Base-by-base conservation (phyloP, 108 stramenopile species). In the Cyclotella cryptica region DNA sequence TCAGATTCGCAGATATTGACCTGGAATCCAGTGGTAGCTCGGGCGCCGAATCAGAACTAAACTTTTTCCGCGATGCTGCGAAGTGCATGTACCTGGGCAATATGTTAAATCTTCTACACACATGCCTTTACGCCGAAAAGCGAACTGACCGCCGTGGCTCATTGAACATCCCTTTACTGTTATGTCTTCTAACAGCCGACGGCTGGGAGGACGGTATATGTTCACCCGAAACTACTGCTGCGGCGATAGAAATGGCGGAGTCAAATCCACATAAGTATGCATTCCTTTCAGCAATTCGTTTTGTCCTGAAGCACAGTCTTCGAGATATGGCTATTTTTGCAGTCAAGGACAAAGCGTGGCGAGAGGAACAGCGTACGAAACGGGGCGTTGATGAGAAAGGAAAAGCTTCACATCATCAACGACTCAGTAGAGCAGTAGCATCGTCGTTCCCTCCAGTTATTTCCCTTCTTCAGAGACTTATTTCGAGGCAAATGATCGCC, bases 121-220 rank as follows among this genome's bases (percentile, higher is more conserved):
- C 85, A 7, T 90, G 82, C 66, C 69, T 95, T 29, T 90, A 88
- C 57, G 90, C 91, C 69, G 94, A 95, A 62, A 90, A 88, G 60
- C 66, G 92, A 46, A 90, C 90, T 30, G 74, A 75, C 17, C 45
- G 57, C 13, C 82, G 89, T 41, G 82, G 89, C 19, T 63, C 71
- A 41, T 75, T 93, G 15, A 93, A 95, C 69, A 68, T 90, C 17
- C 88, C 86, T 12, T 79, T 94, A n/a, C 77, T 94, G 4, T 47
- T 80, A 22, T 81, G 80, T 46, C 43, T 80, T 21, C 60, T 84
- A 1, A 54, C 71, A 46, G 24, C 64, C 30, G 70, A 72, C 18
- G 84, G 84, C 39, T 77, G 79, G 80, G 71, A 59, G 22, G 76
- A 81, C 65, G 74, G 75, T 22, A 68, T 84, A 42, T 77, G 47